Evolutionary conservation across 495 filamentous ascomycete genomes (phyloP), one percentile per base, ranked within the genome.

Genomic region (Talaromyces thailandensis): DNA sequence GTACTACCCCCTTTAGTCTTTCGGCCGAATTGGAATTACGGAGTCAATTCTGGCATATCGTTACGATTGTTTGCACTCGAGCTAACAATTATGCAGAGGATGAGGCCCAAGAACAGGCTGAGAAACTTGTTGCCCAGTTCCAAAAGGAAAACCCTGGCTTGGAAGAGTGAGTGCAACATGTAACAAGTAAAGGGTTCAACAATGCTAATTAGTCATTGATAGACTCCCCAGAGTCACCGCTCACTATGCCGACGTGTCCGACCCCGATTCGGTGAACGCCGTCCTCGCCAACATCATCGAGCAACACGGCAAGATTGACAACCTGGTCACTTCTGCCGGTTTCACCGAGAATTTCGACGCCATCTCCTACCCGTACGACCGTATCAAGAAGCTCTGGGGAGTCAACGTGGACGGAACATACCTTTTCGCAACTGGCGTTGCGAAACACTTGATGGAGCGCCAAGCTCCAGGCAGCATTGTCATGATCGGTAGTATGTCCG

Each of bases 371-470:
- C 92, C 92, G 0, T 82, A 89, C 61, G 92, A 96, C 66, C 85
- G 92, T 61, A 85, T 96, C 73, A 84, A 91, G 75, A 95, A 94
- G 78, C 83, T 97, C 16, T 96, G 90, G 91, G 86, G 86, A 12
- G 93, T 98, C 67, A 96, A 97, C 65, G 92, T 97, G 0, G 88
- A 98, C 65, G 94, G 94, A 14, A 96, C 93, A 21, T 97, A 95
- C 66, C 76, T 96, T 23, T 96, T 92, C 70, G 91, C 93, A 2
- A 87, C 84, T 12, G 88, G 83, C 23, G 86, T 96, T 18, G 93
- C 93, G 16, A 88, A 89, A 71, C 93, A 98, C 66, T 74, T 98
- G 63, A 93, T 96, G 86, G 86, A 85, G 66, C 84, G 90, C 64
- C 84, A 91, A 65, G 78, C 80, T 16, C 79, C 83, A 4, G 93